phyloP scores from a whole-genome alignment of 2,329 filamentous ascomycete genomes.

The Fusarium nygamai region DNA sequence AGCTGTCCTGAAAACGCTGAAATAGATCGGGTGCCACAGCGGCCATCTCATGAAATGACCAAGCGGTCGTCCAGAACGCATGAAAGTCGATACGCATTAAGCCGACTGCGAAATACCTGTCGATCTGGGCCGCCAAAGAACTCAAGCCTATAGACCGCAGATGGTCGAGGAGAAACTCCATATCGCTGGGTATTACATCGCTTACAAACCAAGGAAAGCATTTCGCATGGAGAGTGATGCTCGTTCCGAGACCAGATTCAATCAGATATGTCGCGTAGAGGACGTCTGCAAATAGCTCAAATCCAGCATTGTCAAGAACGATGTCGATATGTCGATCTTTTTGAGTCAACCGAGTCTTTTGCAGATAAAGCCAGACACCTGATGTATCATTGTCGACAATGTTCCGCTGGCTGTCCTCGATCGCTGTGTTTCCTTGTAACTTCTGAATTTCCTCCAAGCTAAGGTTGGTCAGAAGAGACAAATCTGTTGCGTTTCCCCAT shows the following conservation, averaged over 20 bases:
- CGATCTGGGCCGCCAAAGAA: neutral
- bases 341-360: neutral
- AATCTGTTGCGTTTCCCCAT: constrained; percentile 10
- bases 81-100: neutral
- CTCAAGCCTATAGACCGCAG: neutral
- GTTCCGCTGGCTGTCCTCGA: neutral
- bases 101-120: neutral
- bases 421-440: neutral
- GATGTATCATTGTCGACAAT: neutral
- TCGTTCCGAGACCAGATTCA: neutral
- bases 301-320: constrained; percentile 6
- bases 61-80: constrained; percentile 3
- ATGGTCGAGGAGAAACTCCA: neutral
- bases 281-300: constrained; percentile 4
- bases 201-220: constrained; percentile 2
- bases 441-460: neutral
- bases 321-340: neutral
- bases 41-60: neutral
- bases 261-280: constrained; percentile 2
- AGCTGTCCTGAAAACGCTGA: neutral
- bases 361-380: neutral
- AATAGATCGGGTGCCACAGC: neutral
- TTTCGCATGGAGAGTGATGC: neutral
- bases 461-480: constrained; percentile 6
- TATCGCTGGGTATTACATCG: neutral